Evolutionary conservation across 2,329 filamentous ascomycete genomes (phyloP), one percentile per base, ranked within the genome.

Genomic region (Pestalotiopsis sp.): DNA sequence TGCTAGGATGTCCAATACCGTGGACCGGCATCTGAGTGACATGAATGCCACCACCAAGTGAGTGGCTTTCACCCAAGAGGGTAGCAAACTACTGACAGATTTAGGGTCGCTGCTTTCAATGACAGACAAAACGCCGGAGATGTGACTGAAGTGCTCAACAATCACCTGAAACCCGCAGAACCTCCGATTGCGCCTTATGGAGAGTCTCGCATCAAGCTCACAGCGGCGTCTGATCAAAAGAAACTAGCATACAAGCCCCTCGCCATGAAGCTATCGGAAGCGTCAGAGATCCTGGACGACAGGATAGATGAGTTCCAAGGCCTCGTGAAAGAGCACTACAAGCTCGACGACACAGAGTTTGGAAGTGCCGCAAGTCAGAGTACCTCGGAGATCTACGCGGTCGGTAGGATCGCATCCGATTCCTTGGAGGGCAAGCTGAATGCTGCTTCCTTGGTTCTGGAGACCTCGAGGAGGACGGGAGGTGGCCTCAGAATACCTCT

Each of bases 271-370:
- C 86, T 96, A 6, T 95, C 93, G 4, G 95, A 98, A 78, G 91
- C 94, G 0, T 97, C 95, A 4, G 95, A 97, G 79, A 93, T 97
- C 59, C 87, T 98, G 7, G 96, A 99, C 80, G 95, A 98, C 80
- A 88, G 94, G 74, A 98, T 99, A 83, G 94, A 98, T 75, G 94
- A 95, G 71, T 97, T 98, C 75, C 86, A 90, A 69, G 83, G 84
- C n/a, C 80, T 94, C 1, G 85, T 97, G 4, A 90, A 93, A 80
- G 88, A 91, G 68, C 85, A 94, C 72, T 89, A 97, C 79, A 84
- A 88, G 14, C 84, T 97, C 5, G 93, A 96, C 20, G 91, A 96
- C 69, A 87, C 89, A 20, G 92, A 89, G 0, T 97, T 99, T 78
- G 95, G 95, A 62, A 97, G 93, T 78, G 94, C 96, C 13, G 93